Conservation (phyloP, 164 flowering plant species). For the Chloranthus sessilifolius region DNA sequence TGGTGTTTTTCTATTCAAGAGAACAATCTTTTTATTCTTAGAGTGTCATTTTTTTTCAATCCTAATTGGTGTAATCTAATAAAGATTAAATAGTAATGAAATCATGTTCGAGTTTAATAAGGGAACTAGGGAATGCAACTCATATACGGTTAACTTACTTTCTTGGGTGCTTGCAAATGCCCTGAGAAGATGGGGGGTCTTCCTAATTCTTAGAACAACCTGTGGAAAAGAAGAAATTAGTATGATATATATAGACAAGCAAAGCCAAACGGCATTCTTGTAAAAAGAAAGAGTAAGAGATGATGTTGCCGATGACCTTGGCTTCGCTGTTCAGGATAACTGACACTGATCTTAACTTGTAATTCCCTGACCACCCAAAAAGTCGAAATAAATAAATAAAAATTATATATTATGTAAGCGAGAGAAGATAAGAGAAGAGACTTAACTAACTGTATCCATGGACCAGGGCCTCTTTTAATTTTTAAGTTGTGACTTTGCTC, state of each 20-base stretch:
- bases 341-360: constrained; percentile 48
- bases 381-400: constrained; percentile 1
- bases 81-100: too few relatives aligned
- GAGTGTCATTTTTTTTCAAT: too few relatives aligned
- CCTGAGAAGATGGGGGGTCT: constrained; percentile 39
- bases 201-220: constrained; percentile 59
- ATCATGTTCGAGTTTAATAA: neutral
- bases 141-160: constrained; percentile 50
- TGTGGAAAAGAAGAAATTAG: constrained; percentile 18
- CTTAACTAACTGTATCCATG: too few relatives aligned
- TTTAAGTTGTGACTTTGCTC: too few relatives aligned
- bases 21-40: too few relatives aligned
- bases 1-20: too few relatives aligned
- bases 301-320: constrained; percentile 43
- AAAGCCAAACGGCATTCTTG: too few relatives aligned
- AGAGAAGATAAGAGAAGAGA: too few relatives aligned
- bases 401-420: too few relatives aligned
- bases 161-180: constrained; percentile 48
- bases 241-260: too few relatives aligned
- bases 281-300: neutral
- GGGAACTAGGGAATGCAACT: neutral
- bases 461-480: too few relatives aligned
- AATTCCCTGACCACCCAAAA: constrained; percentile 43
- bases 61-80: too few relatives aligned
- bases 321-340: constrained; percentile 45